Evolutionary conservation across 305 asterid species (phyloP).

Genomic region (Fraxinus sp.): DNA sequence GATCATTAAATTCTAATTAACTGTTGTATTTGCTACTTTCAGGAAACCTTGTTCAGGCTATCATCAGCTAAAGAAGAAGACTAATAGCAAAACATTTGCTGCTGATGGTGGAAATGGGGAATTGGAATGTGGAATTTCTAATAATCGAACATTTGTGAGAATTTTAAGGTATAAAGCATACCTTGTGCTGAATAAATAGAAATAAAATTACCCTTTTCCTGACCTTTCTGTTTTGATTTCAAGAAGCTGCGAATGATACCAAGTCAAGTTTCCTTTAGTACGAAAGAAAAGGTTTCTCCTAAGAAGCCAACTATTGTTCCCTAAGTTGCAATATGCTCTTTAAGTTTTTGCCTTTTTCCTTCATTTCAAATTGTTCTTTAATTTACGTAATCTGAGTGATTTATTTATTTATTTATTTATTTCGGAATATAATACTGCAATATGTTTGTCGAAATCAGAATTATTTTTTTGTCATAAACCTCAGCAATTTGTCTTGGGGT

Average conservation of each 20-base stretch:
- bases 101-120: constrained; percentile 48
- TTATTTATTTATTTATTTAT: not conserved
- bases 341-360: not conserved
- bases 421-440: not conserved
- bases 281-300: constrained; percentile 75
- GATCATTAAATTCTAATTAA: too few relatives aligned
- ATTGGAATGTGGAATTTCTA: constrained; percentile 52
- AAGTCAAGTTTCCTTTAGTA: constrained; percentile 86
- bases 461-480: constrained; percentile 30
- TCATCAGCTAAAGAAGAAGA: constrained; percentile 78
- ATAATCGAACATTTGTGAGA: constrained; percentile 74
- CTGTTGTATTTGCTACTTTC: constrained; percentile 25
- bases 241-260: constrained; percentile 82
- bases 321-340: constrained; percentile 61
- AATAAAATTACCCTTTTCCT: not conserved
- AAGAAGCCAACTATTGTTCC: constrained; percentile 74
- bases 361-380: not conserved
- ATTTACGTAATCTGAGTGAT: not conserved
- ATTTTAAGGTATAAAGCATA: constrained; percentile 71
- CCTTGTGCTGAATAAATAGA: constrained; percentile 13
- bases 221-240: not conserved
- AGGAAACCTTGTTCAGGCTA: constrained; percentile 82
- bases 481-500: not conserved
- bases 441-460: not conserved
- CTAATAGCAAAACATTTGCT: constrained; percentile 73